Conservation (phyloP, 2,329 filamentous ascomycete species). For the Exophiala xenobiotica region DNA sequence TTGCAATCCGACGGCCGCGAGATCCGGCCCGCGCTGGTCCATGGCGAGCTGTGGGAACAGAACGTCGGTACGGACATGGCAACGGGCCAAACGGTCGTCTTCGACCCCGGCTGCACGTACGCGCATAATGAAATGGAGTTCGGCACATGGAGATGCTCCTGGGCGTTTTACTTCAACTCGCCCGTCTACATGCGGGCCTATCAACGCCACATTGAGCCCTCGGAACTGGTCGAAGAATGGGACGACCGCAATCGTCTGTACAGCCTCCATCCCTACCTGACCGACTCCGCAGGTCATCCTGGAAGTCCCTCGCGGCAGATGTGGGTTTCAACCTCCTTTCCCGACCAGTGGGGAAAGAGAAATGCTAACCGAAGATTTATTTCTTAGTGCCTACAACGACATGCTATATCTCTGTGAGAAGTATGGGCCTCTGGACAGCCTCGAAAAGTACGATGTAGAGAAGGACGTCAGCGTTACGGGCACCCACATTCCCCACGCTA, state of each 20-base stretch:
- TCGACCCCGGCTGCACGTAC: too few species aligned
- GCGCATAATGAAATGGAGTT: too few species aligned
- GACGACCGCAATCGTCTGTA: slow-evolving; percentile 33
- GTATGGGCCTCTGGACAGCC: slow-evolving; percentile 35
- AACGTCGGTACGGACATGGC: too few species aligned
- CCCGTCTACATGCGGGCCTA: slow-evolving; percentile 28
- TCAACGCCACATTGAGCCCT: slow-evolving; percentile 26
- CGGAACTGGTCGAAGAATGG: slow-evolving; percentile 28
- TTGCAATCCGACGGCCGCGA: too few species aligned
- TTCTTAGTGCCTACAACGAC: slow-evolving; percentile 38
- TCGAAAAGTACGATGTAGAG: slow-evolving; percentile 35
- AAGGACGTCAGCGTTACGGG: slow-evolving; percentile 32
- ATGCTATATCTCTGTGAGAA: slow-evolving; percentile 41
- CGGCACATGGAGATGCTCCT: slow-evolving; percentile 30
- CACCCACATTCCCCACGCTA: slow-evolving; percentile 20
- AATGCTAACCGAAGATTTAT: too few species aligned
- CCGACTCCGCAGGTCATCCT: slow-evolving; percentile 29
- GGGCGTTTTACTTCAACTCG: slow-evolving; percentile 26
- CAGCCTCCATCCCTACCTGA: slow-evolving; percentile 30
- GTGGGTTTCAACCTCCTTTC: slow-evolving; percentile 22
- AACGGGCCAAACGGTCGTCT: too few species aligned
- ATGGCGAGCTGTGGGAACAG: too few species aligned
- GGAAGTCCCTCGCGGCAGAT: slow-evolving; percentile 31
- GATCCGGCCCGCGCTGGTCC: too few species aligned
- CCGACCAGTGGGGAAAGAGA: too few species aligned